Percentiles rank a stretch among this genome's conserved stretches.
Evolutionary conservation across 2,329 filamentous ascomycete species (phyloP).

Genomic region (Pseudogymnoascus destructans): DNA sequence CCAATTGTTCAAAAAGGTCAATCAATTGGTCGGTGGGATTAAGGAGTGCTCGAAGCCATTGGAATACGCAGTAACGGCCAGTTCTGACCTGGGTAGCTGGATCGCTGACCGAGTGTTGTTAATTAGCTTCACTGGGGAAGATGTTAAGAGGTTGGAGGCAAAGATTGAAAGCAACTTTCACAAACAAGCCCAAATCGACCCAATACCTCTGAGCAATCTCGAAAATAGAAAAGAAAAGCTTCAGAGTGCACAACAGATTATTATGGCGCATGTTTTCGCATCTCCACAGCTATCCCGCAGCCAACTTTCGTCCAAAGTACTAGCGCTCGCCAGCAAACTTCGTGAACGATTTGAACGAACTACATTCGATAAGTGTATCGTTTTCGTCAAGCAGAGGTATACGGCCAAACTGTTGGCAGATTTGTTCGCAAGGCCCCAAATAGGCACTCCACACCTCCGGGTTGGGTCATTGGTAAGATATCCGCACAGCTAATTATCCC

Average conservation of each 20-base stretch:
- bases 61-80: constrained; percentile 42
- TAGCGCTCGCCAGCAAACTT: constrained; percentile 47
- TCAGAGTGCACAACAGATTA: constrained; percentile 41
- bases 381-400: constrained; percentile 71
- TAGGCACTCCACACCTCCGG: constrained; percentile 45
- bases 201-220: constrained; percentile 27
- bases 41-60: constrained; percentile 28
- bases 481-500: not conserved
- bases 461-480: constrained; percentile 47
- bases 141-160: constrained; percentile 47
- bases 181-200: constrained; percentile 16
- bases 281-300: constrained; percentile 23
- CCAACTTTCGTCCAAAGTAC: constrained; percentile 59
- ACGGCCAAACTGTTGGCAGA: constrained; percentile 63
- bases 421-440: constrained; percentile 43
- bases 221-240: constrained; percentile 44
- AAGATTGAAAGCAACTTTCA: constrained; percentile 34
- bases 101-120: constrained; percentile 73
- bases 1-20: constrained; percentile 39
- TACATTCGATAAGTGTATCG: constrained; percentile 58
- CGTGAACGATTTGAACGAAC: constrained; percentile 45
- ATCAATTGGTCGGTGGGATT: not conserved
- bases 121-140: constrained; percentile 50
- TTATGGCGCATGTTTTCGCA: constrained; percentile 39
- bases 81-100: constrained; percentile 65